phyloP scores from a whole-genome alignment of 1,139 yeast species.

The Yamadazyma diospyri region DNA sequence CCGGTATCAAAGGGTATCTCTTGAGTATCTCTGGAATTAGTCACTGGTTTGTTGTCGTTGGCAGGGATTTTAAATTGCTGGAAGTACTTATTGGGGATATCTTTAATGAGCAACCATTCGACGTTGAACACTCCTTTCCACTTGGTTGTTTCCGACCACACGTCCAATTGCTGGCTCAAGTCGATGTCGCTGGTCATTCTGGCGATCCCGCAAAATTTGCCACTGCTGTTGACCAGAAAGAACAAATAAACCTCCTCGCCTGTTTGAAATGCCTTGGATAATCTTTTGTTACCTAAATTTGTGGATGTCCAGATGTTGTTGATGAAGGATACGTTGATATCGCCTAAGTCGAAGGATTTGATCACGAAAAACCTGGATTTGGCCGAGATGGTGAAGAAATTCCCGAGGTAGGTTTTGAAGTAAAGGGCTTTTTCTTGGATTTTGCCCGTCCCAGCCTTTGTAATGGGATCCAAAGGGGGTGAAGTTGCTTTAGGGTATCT shows the following conservation, averaged over 20 bases:
- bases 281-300: constrained; percentile 50
- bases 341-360: constrained; percentile 48
- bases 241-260: constrained; percentile 37
- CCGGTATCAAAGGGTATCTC: constrained; percentile 46
- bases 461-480: too few relatives aligned
- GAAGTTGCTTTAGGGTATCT: too few relatives aligned
- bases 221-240: constrained; percentile 59
- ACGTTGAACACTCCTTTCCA: constrained; percentile 54
- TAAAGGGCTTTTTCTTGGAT: background rate
- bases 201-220: constrained; percentile 62
- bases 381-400: constrained; percentile 14
- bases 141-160: constrained; percentile 47
- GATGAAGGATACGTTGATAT: constrained; percentile 47
- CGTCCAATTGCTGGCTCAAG: constrained; percentile 32
- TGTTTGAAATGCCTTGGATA: constrained; percentile 28
- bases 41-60: constrained; percentile 51
- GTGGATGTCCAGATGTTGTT: constrained; percentile 61
- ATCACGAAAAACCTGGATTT: constrained; percentile 50
- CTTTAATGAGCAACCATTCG: constrained; percentile 50
- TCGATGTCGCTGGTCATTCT: constrained; percentile 46
- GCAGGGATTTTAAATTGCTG: constrained; percentile 41
- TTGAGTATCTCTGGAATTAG: constrained; percentile 61
- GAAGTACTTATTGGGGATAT: constrained; percentile 46
- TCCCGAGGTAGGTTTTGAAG: constrained; percentile 24
- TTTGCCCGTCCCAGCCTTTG: background rate